Evolutionary conservation across 2,329 filamentous ascomycete genomes (phyloP), one percentile per base, ranked within the genome.

Genomic region (Fusarium sp.): DNA sequence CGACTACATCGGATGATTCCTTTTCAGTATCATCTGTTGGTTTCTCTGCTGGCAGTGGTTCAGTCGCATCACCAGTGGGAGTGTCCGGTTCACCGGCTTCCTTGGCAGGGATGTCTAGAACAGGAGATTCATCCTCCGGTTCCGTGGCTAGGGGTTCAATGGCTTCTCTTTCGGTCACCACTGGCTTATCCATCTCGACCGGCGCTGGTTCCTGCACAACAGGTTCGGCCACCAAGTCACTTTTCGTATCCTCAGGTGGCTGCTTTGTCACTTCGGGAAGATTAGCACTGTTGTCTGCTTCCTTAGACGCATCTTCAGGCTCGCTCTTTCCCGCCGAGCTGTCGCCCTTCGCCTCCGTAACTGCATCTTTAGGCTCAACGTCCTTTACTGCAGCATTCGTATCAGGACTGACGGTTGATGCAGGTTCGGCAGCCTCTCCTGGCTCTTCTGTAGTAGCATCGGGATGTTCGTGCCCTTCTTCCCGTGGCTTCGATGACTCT

Each of bases 361-460:
- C 21, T 46, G 67, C 33, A 6, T 39, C 44, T 38, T 69, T 60
- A 29, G 59, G 35, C 29, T 63, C 60, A n/a, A 44, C 27, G 8
- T 41, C 27, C 29, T 66, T 58, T 8, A 31, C 37, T 52, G 49
- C 44, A 31, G 54, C 62, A 27, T 44, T 45, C 15, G 66, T 39
- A 16, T 73, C 63, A 4, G 39, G 37, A 12, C 65, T 51, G 27
- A 61, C 55, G 41, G 35, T 44, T 14, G 38, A n/a, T 19, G 31
- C 35, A 12, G 44, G 45, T 41, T 59, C 25, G 41, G 63, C 31
- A 12, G 31, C 29, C 41, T 73, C 70, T 35, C 31, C 31, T 25
- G 51, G 23, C 25, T 56, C 39, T 19, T 73, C 67, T 25, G 51
- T n/a, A 35, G 63, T 35, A 29, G 46, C 27, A 21, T 70, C 57